Conservation (phyloP, 1,284 basidiomycete genomes). For the Gymnopus androsaceus region DNA sequence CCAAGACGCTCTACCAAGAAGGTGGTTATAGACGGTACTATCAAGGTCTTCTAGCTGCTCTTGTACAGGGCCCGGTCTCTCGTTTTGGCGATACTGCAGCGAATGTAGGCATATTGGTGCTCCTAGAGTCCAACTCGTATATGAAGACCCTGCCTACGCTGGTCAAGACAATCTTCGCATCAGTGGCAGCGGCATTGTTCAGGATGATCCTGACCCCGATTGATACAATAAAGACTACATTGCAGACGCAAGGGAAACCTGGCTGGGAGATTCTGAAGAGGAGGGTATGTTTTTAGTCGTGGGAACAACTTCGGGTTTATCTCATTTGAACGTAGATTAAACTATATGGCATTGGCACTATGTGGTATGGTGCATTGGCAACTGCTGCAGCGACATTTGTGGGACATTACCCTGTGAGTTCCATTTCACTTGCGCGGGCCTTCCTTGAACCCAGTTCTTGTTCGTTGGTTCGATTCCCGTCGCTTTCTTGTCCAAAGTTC, state of each 20-base stretch:
- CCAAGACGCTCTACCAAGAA: conserved; percentile 68
- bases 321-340: conserved; percentile 53
- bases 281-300: conserved; percentile 47
- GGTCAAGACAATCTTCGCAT: conserved; percentile 73
- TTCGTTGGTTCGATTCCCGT: no score
- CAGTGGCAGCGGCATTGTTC: conserved; percentile 72
- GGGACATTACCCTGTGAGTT: conserved; percentile 78
- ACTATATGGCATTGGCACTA: conserved; percentile 70
- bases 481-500: no score
- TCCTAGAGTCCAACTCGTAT: conserved; percentile 70
- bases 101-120: conserved; percentile 77
- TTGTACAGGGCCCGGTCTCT: conserved; percentile 76
- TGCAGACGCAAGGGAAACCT: conserved; percentile 82
- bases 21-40: conserved; percentile 85
- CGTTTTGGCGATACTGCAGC: conserved; percentile 91
- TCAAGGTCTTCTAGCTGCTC: conserved; percentile 78
- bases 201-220: conserved; percentile 85
- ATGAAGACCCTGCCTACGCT: conserved; percentile 62
- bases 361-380: conserved; percentile 88
- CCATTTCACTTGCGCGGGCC: not conserved
- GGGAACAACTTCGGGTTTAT: not conserved
- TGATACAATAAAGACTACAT: conserved; percentile 89
- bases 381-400: conserved; percentile 91
- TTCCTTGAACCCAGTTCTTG: no score
- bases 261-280: conserved; percentile 67